phyloP scores from a whole-genome alignment of 192 early-diverging fungal genomes.

The Coemansia sp. region DNA sequence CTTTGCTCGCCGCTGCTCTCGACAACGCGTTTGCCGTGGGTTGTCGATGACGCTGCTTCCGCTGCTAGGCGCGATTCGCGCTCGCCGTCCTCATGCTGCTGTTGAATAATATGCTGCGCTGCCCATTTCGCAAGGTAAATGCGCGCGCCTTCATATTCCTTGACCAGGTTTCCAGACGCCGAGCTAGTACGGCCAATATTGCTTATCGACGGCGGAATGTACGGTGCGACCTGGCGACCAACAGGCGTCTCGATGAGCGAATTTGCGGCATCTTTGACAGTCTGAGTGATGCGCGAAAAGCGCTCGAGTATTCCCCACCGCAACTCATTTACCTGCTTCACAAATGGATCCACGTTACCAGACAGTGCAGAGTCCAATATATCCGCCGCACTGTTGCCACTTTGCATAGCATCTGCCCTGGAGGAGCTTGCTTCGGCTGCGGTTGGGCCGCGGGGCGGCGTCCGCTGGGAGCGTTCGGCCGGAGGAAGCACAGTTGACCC shows the following conservation, averaged over 20 bases:
- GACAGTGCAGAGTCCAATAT: constrained; percentile 39
- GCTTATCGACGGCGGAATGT: constrained; percentile 58
- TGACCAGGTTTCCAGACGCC: constrained; percentile 62
- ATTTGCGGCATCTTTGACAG: constrained; percentile 67
- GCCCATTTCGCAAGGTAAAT: constrained; percentile 83
- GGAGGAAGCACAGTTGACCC: constrained; percentile 31
- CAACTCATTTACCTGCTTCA: constrained; percentile 64
- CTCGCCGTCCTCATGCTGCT: constrained; percentile 56
- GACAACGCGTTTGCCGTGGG: background rate
- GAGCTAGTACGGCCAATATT: constrained; percentile 58
- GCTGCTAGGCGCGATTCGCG: constrained; percentile 38
- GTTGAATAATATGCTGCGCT: constrained; percentile 57
- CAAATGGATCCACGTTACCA: constrained; percentile 54
- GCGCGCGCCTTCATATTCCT: constrained; percentile 80
- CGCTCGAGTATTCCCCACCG: constrained; percentile 75
- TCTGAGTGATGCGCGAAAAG: constrained; percentile 75
- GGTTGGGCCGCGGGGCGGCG: background rate
- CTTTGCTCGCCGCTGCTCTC: constrained; percentile 2
- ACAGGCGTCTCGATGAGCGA: constrained; percentile 58
- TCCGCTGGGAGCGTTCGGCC: background rate
- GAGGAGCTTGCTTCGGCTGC: constrained; percentile 3
- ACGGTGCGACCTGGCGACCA: constrained; percentile 52
- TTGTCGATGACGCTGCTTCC: background rate
- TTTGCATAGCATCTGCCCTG: constrained; percentile 23
- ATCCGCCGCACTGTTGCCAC: constrained; percentile 15